phyloP scores from a whole-genome alignment of 768 basidiomycete genomes.

The Rubroboletus satanas region DNA sequence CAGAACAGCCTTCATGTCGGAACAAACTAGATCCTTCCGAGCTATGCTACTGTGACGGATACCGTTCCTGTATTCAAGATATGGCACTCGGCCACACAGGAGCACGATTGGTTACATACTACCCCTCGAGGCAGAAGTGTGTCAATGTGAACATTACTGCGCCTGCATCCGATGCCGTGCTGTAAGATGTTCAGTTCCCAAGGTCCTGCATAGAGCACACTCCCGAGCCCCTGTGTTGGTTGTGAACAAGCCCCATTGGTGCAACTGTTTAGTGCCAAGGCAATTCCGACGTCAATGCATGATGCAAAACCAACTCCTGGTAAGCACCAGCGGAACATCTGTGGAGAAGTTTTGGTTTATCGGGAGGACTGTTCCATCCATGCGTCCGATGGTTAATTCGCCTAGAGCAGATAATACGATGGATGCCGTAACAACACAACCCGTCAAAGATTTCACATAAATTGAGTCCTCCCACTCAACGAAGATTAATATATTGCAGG shows the following conservation, averaged over 20 bases:
- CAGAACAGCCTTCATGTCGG: not conserved
- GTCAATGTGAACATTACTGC: constrained; percentile 17
- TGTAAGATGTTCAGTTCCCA: constrained; percentile 7
- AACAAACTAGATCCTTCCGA: not conserved
- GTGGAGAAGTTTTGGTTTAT: constrained; percentile 3
- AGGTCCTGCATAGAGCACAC: constrained; percentile 18
- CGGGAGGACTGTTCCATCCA: constrained; percentile 15
- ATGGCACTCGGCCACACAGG: constrained; percentile 3
- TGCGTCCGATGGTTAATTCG: constrained; percentile 19
- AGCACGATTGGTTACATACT: not conserved
- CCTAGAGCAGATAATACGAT: constrained; percentile 4
- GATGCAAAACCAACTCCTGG: constrained; percentile 9
- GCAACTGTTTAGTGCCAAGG: constrained; percentile 18
- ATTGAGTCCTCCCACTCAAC: not conserved
- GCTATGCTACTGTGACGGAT: constrained; percentile 15
- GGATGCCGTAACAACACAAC: not conserved
- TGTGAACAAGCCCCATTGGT: constrained; percentile 14
- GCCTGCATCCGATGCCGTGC: constrained; percentile 6
- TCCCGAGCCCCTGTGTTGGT: constrained; percentile 12
- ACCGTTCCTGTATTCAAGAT: constrained; percentile 20
- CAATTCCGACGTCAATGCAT: constrained; percentile 20
- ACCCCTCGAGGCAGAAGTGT: constrained; percentile 16
- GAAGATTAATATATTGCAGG: not conserved
- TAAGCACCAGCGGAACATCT: not conserved
- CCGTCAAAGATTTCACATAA: constrained; percentile 5